Percentiles rank a stretch among this genome's conserved stretches.
Conservation (phyloP, 83 land plant species). For the Picea engelmannii region DNA sequence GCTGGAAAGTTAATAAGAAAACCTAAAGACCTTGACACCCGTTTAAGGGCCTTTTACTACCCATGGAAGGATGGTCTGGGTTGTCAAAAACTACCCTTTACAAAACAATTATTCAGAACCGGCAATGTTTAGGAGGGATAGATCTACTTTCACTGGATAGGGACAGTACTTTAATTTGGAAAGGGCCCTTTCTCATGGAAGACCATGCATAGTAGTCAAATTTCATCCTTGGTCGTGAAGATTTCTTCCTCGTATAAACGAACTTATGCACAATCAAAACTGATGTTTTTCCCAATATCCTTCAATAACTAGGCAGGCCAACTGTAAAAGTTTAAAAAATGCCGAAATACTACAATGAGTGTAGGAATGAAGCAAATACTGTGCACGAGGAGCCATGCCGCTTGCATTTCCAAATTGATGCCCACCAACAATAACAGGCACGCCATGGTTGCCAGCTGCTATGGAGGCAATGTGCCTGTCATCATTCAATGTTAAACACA, state of each 20-base stretch:
- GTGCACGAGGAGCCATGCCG: slow-evolving; percentile 98
- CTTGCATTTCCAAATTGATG: slow-evolving; percentile 88
- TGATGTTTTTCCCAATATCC: background rate
- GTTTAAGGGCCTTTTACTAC: background rate
- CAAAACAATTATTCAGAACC: background rate
- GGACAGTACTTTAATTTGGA: background rate
- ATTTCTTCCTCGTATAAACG: background rate
- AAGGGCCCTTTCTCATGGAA: background rate
- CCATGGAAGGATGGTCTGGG: background rate
- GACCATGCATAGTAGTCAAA: background rate
- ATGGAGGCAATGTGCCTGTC: slow-evolving; percentile 91
- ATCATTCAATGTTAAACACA: background rate
- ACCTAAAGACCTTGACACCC: background rate
- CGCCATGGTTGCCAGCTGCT: slow-evolving; percentile 93
- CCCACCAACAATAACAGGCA: slow-evolving; percentile 77
- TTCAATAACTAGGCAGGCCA: background rate
- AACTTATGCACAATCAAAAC: background rate
- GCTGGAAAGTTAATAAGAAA: background rate
- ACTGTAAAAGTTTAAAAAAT: background rate
- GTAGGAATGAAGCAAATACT: slow-evolving; percentile 44
- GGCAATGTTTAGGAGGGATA: no score
- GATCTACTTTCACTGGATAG: background rate
- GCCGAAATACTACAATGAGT: slow-evolving; percentile 6
- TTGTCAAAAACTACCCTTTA: background rate
- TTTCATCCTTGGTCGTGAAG: background rate